Evolutionary conservation across 2,329 filamentous ascomycete genomes (phyloP).

Genomic region (Ceratocystis smalleyi): DNA sequence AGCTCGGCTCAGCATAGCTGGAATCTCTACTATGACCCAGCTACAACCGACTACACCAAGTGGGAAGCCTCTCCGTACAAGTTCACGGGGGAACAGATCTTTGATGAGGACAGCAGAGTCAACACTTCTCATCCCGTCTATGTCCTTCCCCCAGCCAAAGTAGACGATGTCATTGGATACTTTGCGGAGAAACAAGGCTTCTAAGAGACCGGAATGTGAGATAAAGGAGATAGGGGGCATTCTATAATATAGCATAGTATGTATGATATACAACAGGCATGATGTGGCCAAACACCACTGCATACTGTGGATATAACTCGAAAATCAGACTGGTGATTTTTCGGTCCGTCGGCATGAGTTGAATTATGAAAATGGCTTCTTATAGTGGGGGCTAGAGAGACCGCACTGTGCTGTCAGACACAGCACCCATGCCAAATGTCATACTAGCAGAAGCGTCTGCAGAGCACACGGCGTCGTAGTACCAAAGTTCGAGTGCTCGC

Average conservation of each 20-base stretch:
- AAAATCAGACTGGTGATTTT: neutral
- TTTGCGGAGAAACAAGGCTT: constrained; percentile 46
- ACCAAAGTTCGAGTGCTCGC: too few species aligned
- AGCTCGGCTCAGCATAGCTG: constrained; percentile 64
- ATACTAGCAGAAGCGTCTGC: too few species aligned
- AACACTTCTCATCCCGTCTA: constrained; percentile 67
- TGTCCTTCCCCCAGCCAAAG: constrained; percentile 58
- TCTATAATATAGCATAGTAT: too few species aligned
- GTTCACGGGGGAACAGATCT: constrained; percentile 31
- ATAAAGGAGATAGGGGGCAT: neutral
- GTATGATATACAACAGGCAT: neutral
- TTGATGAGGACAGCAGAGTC: constrained; percentile 56
- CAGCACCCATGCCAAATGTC: too few species aligned
- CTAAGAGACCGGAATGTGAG: constrained; percentile 24
- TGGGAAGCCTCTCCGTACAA: constrained; percentile 10
- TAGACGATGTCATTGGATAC: constrained; percentile 48
- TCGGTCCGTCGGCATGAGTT: too few species aligned
- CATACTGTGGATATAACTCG: neutral
- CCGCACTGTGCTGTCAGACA: too few species aligned
- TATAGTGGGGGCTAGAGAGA: too few species aligned
- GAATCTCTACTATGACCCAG: constrained; percentile 27
- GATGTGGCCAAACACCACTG: neutral
- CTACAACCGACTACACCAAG: constrained; percentile 10
- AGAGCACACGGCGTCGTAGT: too few species aligned
- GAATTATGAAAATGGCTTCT: too few species aligned